phyloP scores from a whole-genome alignment of 2,329 filamentous ascomycete species.

The Cordyceps cicadae region DNA sequence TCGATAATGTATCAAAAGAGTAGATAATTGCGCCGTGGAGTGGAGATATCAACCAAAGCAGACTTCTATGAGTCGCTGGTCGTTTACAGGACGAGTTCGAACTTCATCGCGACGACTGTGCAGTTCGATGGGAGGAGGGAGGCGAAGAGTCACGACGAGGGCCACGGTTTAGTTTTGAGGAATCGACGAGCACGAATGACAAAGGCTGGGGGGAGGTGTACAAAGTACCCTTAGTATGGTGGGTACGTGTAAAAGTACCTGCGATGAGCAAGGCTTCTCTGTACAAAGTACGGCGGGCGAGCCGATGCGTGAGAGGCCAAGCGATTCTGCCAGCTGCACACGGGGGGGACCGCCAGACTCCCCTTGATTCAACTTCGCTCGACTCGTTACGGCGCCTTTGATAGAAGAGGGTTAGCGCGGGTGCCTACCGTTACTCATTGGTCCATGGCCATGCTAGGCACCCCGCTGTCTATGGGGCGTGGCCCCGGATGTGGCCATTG shows the following conservation, averaged over 20 bases:
- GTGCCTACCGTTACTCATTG: neutral
- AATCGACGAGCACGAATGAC: constrained; percentile 13
- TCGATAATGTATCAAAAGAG: neutral
- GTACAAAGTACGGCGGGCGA: neutral
- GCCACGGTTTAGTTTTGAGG: constrained; percentile 31
- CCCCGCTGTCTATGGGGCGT: constrained; percentile 1
- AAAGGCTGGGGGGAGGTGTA: constrained; percentile 15
- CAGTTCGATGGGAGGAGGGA: constrained; percentile 39
- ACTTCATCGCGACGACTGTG: constrained; percentile 43
- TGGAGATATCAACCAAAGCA: constrained; percentile 37
- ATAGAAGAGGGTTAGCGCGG: constrained; percentile 1
- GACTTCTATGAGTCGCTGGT: constrained; percentile 48
- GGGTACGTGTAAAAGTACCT: neutral
- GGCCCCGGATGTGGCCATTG: neutral
- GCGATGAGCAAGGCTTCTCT: neutral
- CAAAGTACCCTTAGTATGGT: neutral
- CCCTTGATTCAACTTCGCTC: constrained; percentile 10
- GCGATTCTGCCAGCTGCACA: neutral
- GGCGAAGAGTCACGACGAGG: constrained; percentile 19
- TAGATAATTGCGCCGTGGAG: constrained; percentile 26
- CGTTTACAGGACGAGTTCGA: constrained; percentile 43
- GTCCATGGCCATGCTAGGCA: neutral
- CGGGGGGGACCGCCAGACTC: neutral
- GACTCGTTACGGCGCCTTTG: neutral
- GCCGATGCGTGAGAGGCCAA: neutral